phyloP scores from a whole-genome alignment of 768 basidiomycete species.

The Melanogaster broomeanus region DNA sequence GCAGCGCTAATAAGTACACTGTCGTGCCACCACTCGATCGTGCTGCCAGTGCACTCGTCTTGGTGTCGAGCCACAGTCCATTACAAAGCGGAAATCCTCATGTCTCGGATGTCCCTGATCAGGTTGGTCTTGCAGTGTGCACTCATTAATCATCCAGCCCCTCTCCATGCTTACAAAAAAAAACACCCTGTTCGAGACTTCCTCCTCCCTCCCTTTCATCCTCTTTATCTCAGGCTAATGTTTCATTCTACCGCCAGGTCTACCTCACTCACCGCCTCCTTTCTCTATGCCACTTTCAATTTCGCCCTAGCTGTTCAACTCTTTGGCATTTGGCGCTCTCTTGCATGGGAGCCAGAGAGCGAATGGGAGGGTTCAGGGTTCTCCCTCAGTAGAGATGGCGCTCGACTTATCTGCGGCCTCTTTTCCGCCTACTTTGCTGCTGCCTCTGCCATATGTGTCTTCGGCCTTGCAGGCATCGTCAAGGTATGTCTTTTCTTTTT shows the following conservation, averaged over 20 bases:
- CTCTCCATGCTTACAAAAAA: constrained; percentile 9
- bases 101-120: constrained; percentile 9
- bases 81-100: no score
- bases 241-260: constrained; percentile 28
- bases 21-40: no score
- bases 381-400: constrained; percentile 41
- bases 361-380: constrained; percentile 51
- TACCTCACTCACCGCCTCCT: constrained; percentile 37
- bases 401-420: constrained; percentile 59
- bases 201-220: background rate
- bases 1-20: no score
- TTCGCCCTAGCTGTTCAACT: constrained; percentile 41
- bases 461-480: constrained; percentile 70
- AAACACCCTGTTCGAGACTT: background rate
- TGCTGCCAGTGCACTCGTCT: no score
- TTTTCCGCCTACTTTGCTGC: constrained; percentile 67
- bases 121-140: constrained; percentile 8
- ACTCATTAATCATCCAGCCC: background rate
- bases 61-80: no score
- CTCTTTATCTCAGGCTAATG: constrained; percentile 1
- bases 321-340: constrained; percentile 43
- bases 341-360: constrained; percentile 47
- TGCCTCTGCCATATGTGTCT: constrained; percentile 59
- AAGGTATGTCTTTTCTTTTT: constrained; percentile 48
- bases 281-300: constrained; percentile 44